phyloP scores from a whole-genome alignment of 2,329 filamentous ascomycete species.

The Ophiocordyceps polyrhachis-furcata region DNA sequence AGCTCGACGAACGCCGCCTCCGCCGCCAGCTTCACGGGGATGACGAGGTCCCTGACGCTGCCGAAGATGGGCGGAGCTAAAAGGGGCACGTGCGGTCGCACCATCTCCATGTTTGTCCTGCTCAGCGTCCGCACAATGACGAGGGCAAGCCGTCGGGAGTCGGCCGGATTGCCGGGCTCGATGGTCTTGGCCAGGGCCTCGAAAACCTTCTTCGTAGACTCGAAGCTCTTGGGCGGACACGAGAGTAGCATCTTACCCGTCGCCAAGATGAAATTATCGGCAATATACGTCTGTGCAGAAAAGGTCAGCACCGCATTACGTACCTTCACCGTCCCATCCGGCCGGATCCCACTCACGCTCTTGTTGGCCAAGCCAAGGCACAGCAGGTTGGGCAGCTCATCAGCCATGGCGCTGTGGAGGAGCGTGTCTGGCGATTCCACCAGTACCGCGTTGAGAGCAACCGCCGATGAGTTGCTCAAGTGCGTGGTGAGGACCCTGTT shows the following conservation, averaged over 20 bases:
- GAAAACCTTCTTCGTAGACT: constrained; percentile 62
- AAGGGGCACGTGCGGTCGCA: constrained; percentile 61
- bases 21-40: constrained; percentile 86
- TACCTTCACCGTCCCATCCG: not conserved
- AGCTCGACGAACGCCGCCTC: constrained; percentile 87
- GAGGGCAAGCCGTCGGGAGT: constrained; percentile 70
- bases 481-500: constrained; percentile 63
- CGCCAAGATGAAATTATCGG: constrained; percentile 75
- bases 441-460: constrained; percentile 78
- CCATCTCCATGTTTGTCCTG: constrained; percentile 59
- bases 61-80: constrained; percentile 77
- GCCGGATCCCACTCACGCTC: constrained; percentile 36
- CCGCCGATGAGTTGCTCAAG: constrained; percentile 58
- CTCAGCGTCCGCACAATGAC: constrained; percentile 77
- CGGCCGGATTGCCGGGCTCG: constrained; percentile 56
- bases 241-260: constrained; percentile 77
- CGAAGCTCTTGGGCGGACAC: constrained; percentile 49
- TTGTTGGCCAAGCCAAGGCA: constrained; percentile 62
- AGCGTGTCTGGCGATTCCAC: constrained; percentile 59
- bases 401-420: constrained; percentile 42
- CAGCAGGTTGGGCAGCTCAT: constrained; percentile 61
- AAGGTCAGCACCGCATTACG: not conserved
- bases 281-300: constrained; percentile 48
- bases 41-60: constrained; percentile 75
- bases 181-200: constrained; percentile 59